These are phyloP conservation scores for Phytophthora pinifolia DNA, from an alignment of 352 stramenopile genomes.

Conservation along the genomic window DNA sequence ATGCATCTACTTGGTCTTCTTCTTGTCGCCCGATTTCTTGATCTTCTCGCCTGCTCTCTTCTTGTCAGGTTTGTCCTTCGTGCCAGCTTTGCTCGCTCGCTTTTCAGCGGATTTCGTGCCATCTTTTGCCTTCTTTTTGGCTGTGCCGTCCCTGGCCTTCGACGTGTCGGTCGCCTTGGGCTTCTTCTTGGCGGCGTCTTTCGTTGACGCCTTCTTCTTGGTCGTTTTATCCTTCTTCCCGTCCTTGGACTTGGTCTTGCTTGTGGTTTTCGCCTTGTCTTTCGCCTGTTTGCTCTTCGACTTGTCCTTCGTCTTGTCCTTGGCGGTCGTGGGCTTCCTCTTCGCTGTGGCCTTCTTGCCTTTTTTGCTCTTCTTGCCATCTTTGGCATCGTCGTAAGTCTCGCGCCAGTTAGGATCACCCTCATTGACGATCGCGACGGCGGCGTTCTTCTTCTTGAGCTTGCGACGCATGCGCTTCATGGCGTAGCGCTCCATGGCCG, in stretches of 20 bases:
- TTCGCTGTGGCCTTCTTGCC: conserved; percentile 12
- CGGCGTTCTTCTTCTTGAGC: conserved; percentile 87
- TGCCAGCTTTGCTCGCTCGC: conserved; percentile 8
- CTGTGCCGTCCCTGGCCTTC: conserved; percentile 18
- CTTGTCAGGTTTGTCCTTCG: conserved; percentile 30
- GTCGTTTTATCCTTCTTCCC: conserved; percentile 22
- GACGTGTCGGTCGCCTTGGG: conserved; percentile 11
- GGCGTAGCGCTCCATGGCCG: conserved; percentile 92
- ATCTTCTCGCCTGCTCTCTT: conserved; percentile 22
- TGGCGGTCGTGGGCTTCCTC: conserved; percentile 19
- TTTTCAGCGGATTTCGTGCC: conserved; percentile 12
- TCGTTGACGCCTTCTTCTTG: conserved; percentile 17
- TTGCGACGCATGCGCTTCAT: conserved; percentile 95
- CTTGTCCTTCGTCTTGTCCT: conserved; percentile 20
- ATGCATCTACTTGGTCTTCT: conserved; percentile 27
- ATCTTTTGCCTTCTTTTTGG: conserved; percentile 32
- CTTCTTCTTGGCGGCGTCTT: conserved; percentile 17
- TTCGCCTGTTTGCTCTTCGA: conserved; percentile 1
- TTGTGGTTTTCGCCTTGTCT: conserved; percentile 1
- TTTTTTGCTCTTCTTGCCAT: conserved; percentile 53
- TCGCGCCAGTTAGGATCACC: conserved; percentile 75
- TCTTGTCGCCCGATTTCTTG: conserved; percentile 17
- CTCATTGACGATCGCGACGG: conserved; percentile 78
- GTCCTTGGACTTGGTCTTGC: conserved; percentile 18
- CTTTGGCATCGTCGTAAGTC: conserved; percentile 68